A percentile compares a stretch with the other conserved stretches of the same genome.
Evolutionary conservation across 208 protist genomes (phyloP).

Genomic region (Acanthamoeba healyi): DNA sequence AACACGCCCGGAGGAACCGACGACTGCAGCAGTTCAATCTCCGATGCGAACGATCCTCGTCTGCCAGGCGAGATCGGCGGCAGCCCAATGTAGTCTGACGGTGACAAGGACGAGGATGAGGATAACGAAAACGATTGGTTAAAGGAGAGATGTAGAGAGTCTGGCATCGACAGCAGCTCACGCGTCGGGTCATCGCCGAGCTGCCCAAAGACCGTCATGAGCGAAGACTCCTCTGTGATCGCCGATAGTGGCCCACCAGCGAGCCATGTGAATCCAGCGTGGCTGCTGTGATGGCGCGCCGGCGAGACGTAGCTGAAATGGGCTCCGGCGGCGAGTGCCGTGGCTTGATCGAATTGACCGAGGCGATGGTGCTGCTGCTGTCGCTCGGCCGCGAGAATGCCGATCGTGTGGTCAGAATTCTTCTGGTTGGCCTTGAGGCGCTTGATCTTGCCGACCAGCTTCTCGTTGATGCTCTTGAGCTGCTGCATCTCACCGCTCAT

Average conservation of each 20-base stretch:
- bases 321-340: background rate
- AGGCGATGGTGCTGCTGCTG: background rate
- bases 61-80: background rate
- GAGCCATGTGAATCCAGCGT: too few species aligned
- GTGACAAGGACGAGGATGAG: too few species aligned
- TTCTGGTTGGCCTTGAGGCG: background rate
- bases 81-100: too few species aligned
- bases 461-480: background rate
- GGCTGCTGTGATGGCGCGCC: too few species aligned
- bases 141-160: too few species aligned
- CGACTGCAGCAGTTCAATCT: background rate
- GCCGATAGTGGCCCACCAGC: too few species aligned
- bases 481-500: conserved; percentile 3
- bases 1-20: background rate
- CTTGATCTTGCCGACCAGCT: conserved; percentile 9
- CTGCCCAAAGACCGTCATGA: background rate
- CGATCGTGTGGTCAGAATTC: background rate
- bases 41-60: background rate
- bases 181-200: background rate
- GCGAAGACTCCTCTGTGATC: too few species aligned
- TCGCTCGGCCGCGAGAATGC: background rate
- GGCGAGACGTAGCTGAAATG: too few species aligned
- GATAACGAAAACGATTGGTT: too few species aligned
- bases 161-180: background rate
- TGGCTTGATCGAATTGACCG: background rate